Conservation (phyloP, 2,329 filamentous ascomycete species). For the Diaporthe sp. region DNA sequence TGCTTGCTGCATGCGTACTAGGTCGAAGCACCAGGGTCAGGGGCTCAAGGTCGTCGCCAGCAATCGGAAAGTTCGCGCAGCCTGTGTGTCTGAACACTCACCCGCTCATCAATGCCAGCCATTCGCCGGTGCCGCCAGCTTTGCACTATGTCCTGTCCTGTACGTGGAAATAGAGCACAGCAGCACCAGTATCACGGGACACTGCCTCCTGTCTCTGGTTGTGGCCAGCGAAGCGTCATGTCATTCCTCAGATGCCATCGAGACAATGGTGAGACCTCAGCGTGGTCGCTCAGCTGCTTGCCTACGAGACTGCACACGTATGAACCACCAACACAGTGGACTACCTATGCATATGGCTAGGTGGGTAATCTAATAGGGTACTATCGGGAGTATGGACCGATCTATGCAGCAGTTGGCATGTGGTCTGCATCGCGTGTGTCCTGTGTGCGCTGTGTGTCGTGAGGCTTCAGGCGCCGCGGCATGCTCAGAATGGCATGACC, state of each 20-base stretch:
- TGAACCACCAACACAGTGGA: neutral
- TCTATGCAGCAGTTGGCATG: neutral
- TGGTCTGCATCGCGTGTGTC: neutral
- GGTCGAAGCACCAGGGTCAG: slow-evolving; percentile 12
- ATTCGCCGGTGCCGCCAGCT: neutral
- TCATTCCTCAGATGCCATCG: slow-evolving; percentile 6
- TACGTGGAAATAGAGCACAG: neutral
- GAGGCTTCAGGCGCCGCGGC: neutral
- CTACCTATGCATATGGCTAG: neutral
- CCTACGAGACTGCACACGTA: neutral
- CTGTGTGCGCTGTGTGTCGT: neutral
- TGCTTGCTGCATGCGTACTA: neutral
- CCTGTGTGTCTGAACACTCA: neutral
- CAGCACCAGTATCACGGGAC: neutral
- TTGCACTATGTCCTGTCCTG: neutral
- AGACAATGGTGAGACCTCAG: neutral
- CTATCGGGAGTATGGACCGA: neutral
- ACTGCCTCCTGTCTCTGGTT: slow-evolving; percentile 15
- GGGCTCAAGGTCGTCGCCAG: neutral
- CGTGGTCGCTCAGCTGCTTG: neutral
- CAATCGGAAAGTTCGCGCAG: neutral
- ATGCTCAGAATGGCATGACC: slow-evolving; percentile 8
- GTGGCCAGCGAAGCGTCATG: slow-evolving; percentile 15
- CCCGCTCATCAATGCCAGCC: neutral
- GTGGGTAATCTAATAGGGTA: neutral